Percentiles rank a stretch among this genome's conserved stretches.
Conservation (phyloP, 2,329 filamentous ascomycete genomes). For the Emericellopsis cladophorae region DNA sequence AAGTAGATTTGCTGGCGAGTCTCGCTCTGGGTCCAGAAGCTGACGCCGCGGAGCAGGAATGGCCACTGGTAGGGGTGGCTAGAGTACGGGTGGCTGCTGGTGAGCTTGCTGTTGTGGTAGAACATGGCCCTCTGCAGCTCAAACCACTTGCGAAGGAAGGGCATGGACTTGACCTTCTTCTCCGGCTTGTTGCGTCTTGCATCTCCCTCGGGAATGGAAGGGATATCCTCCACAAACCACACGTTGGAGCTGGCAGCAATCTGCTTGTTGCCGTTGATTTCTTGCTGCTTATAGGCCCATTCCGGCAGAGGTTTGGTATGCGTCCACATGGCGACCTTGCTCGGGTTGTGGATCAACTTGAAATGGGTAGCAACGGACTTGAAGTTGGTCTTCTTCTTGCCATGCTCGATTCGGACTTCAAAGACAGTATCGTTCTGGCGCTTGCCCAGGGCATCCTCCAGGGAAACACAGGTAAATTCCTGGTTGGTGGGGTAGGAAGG, state of each 20-base stretch:
- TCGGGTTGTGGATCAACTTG: slow-evolving; percentile 88
- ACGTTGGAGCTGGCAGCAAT: slow-evolving; percentile 79
- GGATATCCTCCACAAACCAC: slow-evolving; percentile 86
- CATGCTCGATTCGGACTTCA: slow-evolving; percentile 79
- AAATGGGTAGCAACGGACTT: slow-evolving; percentile 87
- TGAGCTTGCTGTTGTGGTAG: slow-evolving; percentile 97
- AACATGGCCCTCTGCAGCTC: slow-evolving; percentile 98
- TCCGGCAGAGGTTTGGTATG: slow-evolving; percentile 91
- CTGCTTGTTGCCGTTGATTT: slow-evolving; percentile 99
- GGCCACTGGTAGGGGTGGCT: slow-evolving; percentile 96
- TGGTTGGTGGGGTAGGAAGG: slow-evolving; percentile 96
- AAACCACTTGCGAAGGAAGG: slow-evolving; percentile 89
- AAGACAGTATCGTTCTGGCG: slow-evolving; percentile 86
- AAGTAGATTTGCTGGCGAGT: slow-evolving; percentile 98
- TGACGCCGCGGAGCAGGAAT: slow-evolving; percentile 91
- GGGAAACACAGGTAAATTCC: slow-evolving; percentile 78
- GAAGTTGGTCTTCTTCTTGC: slow-evolving; percentile 71
- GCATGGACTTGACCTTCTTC: slow-evolving; percentile 67
- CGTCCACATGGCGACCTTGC: slow-evolving; percentile 98
- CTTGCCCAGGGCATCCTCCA: slow-evolving; percentile 58
- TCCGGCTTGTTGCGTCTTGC: slow-evolving; percentile 63
- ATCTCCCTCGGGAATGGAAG: slow-evolving; percentile 61
- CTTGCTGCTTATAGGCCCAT: slow-evolving; percentile 93
- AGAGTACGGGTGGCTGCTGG: slow-evolving; percentile 91
- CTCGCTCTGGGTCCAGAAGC: slow-evolving; percentile 97